A percentile compares a stretch with the other conserved stretches of the same genome.
Conservation (phyloP, 1,284 basidiomycete genomes). For the Naganishia sp. region DNA sequence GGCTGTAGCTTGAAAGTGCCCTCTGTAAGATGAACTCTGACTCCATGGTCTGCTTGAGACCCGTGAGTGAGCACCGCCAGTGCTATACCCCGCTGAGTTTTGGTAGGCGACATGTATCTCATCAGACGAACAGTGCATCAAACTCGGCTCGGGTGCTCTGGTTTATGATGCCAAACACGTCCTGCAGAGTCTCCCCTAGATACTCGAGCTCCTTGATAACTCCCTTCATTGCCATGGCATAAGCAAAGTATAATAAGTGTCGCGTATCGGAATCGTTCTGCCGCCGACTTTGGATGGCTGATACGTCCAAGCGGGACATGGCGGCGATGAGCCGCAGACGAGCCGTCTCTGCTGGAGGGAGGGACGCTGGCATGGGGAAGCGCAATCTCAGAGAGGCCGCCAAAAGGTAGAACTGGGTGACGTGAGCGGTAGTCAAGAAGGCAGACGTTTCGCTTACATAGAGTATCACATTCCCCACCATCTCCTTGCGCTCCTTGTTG, state of each 20-base stretch:
- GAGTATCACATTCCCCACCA: constrained; percentile 87
- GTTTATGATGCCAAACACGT: constrained; percentile 73
- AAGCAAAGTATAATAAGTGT: constrained; percentile 89
- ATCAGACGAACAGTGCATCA: constrained; percentile 28
- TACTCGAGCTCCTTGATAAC: constrained; percentile 82
- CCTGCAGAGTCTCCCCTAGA: constrained; percentile 74
- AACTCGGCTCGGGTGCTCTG: constrained; percentile 29
- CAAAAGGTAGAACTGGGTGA: constrained; percentile 70
- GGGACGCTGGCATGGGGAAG: constrained; percentile 87
- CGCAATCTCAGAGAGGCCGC: constrained; percentile 85
- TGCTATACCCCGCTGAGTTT: no score
- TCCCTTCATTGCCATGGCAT: constrained; percentile 85
- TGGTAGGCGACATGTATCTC: not conserved
- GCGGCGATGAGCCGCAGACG: constrained; percentile 76
- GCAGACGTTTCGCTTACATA: constrained; percentile 55
- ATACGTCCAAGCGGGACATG: constrained; percentile 75
- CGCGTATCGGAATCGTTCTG: constrained; percentile 58
- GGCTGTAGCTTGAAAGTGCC: no score
- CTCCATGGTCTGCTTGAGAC: no score
- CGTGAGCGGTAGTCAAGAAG: not conserved
- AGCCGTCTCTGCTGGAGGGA: constrained; percentile 85
- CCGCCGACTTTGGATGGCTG: not conserved
- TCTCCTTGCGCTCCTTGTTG: constrained; percentile 79
- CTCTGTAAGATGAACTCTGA: no score
- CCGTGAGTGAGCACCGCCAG: no score